Evolutionary conservation across 345 rosid genomes (phyloP).

Genomic region (Eucalyptus fibrosa): DNA sequence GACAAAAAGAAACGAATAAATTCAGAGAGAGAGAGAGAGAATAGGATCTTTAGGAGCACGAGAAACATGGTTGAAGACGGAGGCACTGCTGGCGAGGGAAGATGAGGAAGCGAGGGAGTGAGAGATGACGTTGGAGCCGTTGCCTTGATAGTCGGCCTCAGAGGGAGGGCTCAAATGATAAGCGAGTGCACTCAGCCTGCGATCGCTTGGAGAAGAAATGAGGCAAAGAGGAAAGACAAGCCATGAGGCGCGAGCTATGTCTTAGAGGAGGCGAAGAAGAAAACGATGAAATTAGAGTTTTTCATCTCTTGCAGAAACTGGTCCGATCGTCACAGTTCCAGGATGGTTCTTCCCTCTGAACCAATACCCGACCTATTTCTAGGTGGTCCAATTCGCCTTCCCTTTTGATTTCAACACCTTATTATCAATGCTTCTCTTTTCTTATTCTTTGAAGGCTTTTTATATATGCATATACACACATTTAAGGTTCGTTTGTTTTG

Average conservation of each 20-base stretch:
- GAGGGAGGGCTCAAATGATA: neutral
- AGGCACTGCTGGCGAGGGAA: neutral
- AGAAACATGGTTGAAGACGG: neutral
- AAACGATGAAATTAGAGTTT: too few species aligned
- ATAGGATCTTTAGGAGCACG: neutral
- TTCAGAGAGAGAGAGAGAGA: neutral
- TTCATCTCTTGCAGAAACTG: too few species aligned
- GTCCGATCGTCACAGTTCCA: too few species aligned
- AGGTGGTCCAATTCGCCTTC: neutral
- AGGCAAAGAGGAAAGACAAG: neutral
- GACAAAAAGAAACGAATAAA: too few species aligned
- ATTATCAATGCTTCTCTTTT: neutral
- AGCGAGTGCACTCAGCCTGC: too few species aligned
- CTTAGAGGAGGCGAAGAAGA: neutral
- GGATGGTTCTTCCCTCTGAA: too few species aligned
- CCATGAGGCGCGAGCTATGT: neutral
- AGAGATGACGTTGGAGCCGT: neutral
- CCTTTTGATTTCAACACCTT: neutral
- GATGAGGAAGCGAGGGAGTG: neutral
- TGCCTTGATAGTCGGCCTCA: neutral
- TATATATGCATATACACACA: neutral
- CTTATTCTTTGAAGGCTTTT: neutral
- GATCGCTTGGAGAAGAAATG: neutral
- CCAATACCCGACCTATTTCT: too few species aligned
- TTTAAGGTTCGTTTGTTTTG: too few species aligned